Evolutionary conservation across 768 basidiomycete species (phyloP), one percentile per base, ranked within the genome.

Genomic region (Serendipita sp.): DNA sequence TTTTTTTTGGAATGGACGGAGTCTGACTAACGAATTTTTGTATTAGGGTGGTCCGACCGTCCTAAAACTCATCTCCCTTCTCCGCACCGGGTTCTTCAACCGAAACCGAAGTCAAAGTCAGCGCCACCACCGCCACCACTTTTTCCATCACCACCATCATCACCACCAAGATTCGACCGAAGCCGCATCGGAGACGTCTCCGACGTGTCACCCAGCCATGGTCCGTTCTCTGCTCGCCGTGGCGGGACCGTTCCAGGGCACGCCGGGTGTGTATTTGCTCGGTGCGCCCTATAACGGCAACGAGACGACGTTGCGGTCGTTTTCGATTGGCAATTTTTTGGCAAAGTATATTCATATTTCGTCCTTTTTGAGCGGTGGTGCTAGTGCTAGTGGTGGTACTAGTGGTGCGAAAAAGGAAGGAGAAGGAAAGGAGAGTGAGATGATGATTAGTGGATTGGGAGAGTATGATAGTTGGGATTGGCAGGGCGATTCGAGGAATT

Each of bases 31-130:
- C n/a, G n/a, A n/a, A n/a, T n/a, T n/a, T n/a, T n/a, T n/a, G n/a
- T n/a, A n/a, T 4, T 56, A 79, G 78, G 79, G 80, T 30, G 79
- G 77, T 3, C 70, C 76, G 0, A 81, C 78, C 5, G 72, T 81
- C 60, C 68, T 75, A 20, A 79, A 80, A 64, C 67, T 81, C 42
- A 77, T 79, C 61, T 69, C 71, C 65, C 70, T 81, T 24, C 61
- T 80, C 31, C 66, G 69, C 22, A 67, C 68, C 51, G 74, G 76
- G 3, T 74, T 78, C 68, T 81, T 81, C 64, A 76, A 76, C 16
- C 63, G 68, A 16, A 60, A 65, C 9, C 70, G 34, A 38, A 38
- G 34, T 38, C 34, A 14, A 38, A 14, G 14, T 14, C 34, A 38
- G 5, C 34, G 34, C 14, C 34, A 38, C 14, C 34, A 38, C 14